Evolutionary conservation across 106 monocot genomes (phyloP), one percentile per base, ranked within the genome.

Genomic region (Agapanthus africanus): DNA sequence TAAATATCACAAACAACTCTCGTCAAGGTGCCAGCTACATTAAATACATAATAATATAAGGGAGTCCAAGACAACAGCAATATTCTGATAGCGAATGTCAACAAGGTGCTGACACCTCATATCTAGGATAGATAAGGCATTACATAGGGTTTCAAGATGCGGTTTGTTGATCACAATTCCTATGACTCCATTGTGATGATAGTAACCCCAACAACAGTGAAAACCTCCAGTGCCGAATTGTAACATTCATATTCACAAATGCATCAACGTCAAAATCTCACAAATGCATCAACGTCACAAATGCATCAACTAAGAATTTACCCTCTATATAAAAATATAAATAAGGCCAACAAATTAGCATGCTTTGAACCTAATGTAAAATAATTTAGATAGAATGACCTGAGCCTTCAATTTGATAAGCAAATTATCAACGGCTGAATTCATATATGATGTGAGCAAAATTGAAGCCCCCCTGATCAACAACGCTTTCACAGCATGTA

Each of bases 401-500:
- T 93, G 80, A 74, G 84, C 47, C 77, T 99, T 99, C 59, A 99
- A 76, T 71, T 99, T 99, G 34, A 99, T 77, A 79, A 99, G 93
- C 67, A 99, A 70, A 79, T 90, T 99, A 83, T 99, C 99, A 70
- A 99, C 74, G 37, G 99, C 99, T 21, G 93, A 87, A 79, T 99
- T 99, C 63, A 91, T 99, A 59, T 99, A 99, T 62, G 99, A 99
- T 32, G 99, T 90, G 37, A 99, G 80, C 62, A 99, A 93, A 78
- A 99, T 79, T 36, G 99, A 92, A 66, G 82, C 75, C 70, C 92
- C 90, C 82, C 92, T 87, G 11, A 87, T 83, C 54, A 92, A 59
- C 54, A 99, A 81, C 72, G 97, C 88, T 74, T 99, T 99, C 21
- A 99, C 92, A 65, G 97, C 97, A 92, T 99, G 92, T 68, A 90